Conservation (phyloP, 2,329 filamentous ascomycete genomes). For the Fusarium sp. region DNA sequence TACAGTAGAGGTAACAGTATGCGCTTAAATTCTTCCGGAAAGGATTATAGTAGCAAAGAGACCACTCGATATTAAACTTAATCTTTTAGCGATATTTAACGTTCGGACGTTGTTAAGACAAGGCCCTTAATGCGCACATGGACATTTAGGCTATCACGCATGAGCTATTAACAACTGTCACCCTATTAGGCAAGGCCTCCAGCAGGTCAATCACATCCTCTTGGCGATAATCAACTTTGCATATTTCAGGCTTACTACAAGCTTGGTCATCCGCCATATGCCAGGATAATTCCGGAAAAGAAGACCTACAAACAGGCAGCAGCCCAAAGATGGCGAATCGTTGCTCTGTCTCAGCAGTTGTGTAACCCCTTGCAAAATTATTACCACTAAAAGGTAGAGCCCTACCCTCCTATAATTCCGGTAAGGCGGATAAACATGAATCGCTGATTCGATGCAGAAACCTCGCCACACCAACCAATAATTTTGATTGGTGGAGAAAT, state of each 20-base stretch:
- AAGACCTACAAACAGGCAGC: background rate
- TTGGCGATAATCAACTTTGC: background rate
- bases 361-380: background rate
- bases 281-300: no score
- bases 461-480: rapidly evolving
- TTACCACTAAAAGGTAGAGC: background rate
- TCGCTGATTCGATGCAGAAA: background rate
- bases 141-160: background rate
- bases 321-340: background rate
- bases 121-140: rapidly evolving
- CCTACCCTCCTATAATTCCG: background rate
- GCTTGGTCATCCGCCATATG: background rate
- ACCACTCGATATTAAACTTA: background rate
- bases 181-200: rapidly evolving
- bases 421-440: background rate
- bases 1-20: rapidly evolving
- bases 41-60: background rate
- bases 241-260: background rate
- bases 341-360: rapidly evolving
- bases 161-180: background rate
- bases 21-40: no score
- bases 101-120: background rate
- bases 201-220: rapidly evolving
- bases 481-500: background rate
- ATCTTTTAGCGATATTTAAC: no score